Evolutionary conservation across 495 filamentous ascomycete species (phyloP).

Genomic region (Sordaria brevicollis): DNA sequence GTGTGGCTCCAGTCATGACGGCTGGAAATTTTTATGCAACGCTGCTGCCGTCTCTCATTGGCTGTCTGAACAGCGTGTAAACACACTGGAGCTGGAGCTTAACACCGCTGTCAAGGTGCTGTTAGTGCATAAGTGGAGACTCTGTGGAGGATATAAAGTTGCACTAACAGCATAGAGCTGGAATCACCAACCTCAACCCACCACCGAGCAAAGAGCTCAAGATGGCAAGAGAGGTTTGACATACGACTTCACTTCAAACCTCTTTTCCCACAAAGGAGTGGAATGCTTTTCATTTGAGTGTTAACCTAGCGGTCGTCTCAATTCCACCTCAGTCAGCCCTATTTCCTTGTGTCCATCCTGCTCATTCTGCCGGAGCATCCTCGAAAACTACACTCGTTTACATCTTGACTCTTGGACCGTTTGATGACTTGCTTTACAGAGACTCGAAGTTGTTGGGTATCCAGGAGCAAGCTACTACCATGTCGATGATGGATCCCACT

Average conservation of each 20-base stretch:
- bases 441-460: neutral
- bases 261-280: neutral
- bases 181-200: neutral
- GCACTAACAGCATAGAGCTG: neutral
- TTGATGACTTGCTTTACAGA: neutral
- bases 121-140: neutral
- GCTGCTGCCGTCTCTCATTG: constrained; percentile 12
- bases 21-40: constrained; percentile 15
- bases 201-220: neutral
- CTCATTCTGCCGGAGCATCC: neutral
- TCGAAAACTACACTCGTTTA: neutral
- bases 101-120: neutral
- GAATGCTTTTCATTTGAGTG: neutral
- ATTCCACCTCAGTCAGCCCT: neutral
- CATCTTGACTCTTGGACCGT: neutral
- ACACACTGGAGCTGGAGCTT: constrained; percentile 2
- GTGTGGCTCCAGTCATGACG: constrained; percentile 2
- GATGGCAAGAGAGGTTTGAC: neutral
- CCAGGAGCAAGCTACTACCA: neutral
- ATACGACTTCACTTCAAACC: neutral
- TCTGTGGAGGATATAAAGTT: neutral
- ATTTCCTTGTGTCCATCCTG: neutral
- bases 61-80: neutral
- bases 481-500: neutral
- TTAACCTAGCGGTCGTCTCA: neutral